phyloP scores from a whole-genome alignment of 1,284 basidiomycete genomes.

The Calocybe gambosa region DNA sequence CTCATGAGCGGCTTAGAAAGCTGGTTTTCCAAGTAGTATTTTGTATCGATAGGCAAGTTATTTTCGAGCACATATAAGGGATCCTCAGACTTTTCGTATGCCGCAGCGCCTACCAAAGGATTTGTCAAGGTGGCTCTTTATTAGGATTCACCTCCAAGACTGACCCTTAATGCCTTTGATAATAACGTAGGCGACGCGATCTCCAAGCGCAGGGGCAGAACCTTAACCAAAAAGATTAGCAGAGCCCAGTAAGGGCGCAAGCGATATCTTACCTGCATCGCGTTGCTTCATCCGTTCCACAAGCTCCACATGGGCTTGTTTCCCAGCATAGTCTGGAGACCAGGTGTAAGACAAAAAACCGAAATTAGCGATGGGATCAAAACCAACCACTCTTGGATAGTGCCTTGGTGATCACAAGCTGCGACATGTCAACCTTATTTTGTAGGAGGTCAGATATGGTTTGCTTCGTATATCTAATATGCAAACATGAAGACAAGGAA shows the following conservation, averaged over 20 bases:
- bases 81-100: conserved; percentile 96
- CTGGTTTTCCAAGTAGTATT: conserved; percentile 96
- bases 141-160: background rate
- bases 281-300: conserved; percentile 92
- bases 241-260: background rate
- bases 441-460: conserved; percentile 90
- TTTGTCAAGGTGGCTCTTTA: background rate
- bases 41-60: conserved; percentile 94
- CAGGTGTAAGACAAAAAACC: background rate
- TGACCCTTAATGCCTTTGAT: conserved; percentile 90
- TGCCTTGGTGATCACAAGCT: conserved; percentile 96
- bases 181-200: conserved; percentile 97
- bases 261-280: conserved; percentile 65
- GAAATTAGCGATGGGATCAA: background rate
- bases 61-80: conserved; percentile 94
- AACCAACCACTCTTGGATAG: conserved; percentile 77
- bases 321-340: conserved; percentile 72
- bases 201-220: conserved; percentile 88
- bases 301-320: conserved; percentile 93
- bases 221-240: conserved; percentile 34
- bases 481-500: background rate
- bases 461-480: conserved; percentile 80
- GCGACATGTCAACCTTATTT: conserved; percentile 96
- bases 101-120: conserved; percentile 70
- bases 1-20: conserved; percentile 92